Percentiles rank a stretch among this genome's conserved stretches.
Conservation (phyloP, 768 basidiomycete genomes). For the Pluteus cervinus region DNA sequence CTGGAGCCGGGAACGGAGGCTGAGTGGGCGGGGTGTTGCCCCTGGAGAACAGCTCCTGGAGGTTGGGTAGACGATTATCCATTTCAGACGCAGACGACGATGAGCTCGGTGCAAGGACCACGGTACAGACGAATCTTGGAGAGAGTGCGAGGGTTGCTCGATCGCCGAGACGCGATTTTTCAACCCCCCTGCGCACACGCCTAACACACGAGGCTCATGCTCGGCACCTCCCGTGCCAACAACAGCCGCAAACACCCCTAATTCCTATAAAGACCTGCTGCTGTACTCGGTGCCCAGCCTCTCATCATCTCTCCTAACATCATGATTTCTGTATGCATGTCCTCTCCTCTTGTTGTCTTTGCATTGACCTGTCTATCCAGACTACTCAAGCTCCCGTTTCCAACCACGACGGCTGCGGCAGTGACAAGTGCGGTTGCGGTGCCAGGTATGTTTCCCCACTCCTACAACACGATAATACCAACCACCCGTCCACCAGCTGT, state of each 20-base stretch:
- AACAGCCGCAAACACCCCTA: constrained; percentile 14
- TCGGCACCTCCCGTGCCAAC: constrained; percentile 24
- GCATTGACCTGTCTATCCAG: constrained; percentile 14
- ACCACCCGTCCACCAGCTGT: constrained; percentile 35
- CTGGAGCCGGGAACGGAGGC: constrained; percentile 13
- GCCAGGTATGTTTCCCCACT: constrained; percentile 26
- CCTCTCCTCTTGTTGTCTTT: constrained; percentile 4
- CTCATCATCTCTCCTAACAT: constrained; percentile 9
- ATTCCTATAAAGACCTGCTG: constrained; percentile 14
- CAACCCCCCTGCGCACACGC: constrained; percentile 29
- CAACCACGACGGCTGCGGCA: constrained; percentile 42
- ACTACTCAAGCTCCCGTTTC: constrained; percentile 29
- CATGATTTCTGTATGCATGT: constrained; percentile 36
- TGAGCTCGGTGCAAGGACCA: too few species aligned
- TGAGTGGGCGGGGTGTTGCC: constrained; percentile 30
- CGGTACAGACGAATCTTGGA: too few species aligned
- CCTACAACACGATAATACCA: not conserved
- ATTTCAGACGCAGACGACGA: constrained; percentile 19
- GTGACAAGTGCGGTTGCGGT: constrained; percentile 45
- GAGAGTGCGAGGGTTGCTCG: constrained; percentile 7
- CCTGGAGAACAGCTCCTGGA: constrained; percentile 50
- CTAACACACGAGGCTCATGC: constrained; percentile 36
- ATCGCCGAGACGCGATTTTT: constrained; percentile 14
- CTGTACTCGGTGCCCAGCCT: too few species aligned
- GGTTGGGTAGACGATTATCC: constrained; percentile 34